Conservation (phyloP, 805 yeast species). For the Yamadazyma nakazawae region DNA sequence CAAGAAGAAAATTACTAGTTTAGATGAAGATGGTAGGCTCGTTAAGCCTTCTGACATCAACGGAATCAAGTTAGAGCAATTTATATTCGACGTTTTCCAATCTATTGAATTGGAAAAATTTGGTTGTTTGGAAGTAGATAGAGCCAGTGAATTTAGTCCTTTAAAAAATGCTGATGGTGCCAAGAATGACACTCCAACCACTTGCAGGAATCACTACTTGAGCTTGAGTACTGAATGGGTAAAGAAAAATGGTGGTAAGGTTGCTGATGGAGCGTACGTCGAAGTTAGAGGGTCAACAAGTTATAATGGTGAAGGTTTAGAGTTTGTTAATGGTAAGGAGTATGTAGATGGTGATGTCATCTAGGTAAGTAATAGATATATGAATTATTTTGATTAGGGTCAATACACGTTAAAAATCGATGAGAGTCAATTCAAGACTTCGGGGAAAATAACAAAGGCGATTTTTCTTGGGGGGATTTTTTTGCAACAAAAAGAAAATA, state of each 20-base stretch:
- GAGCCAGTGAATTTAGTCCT: slow-evolving; percentile 87
- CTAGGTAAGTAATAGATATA: slow-evolving; percentile 5
- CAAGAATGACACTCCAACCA: slow-evolving; percentile 78
- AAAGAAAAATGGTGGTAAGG: slow-evolving; percentile 59
- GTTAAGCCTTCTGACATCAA: slow-evolving; percentile 72
- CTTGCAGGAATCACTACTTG: slow-evolving; percentile 67
- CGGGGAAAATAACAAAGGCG: too few relatives aligned
- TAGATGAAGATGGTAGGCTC: slow-evolving; percentile 42
- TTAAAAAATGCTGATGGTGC: slow-evolving; percentile 87
- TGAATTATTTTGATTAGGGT: neutral
- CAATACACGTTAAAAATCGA: too few relatives aligned
- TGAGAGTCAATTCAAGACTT: too few relatives aligned
- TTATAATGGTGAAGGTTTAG: slow-evolving; percentile 73
- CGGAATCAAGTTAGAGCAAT: slow-evolving; percentile 94
- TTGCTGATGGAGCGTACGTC: slow-evolving; percentile 47
- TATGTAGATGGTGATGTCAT: slow-evolving; percentile 33
- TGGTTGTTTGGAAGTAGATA: slow-evolving; percentile 88
- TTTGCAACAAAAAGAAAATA: too few relatives aligned
- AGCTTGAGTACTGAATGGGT: slow-evolving; percentile 75
- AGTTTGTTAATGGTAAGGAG: slow-evolving; percentile 47
- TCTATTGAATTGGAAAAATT: slow-evolving; percentile 65
- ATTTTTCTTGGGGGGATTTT: too few relatives aligned
- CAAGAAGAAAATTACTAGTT: slow-evolving; percentile 73
- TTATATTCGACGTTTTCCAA: slow-evolving; percentile 94
- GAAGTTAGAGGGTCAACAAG: slow-evolving; percentile 79